Evolutionary conservation across 768 basidiomycete genomes (phyloP), one percentile per base, ranked within the genome.

Genomic region (Podaxis mareebaensis): DNA sequence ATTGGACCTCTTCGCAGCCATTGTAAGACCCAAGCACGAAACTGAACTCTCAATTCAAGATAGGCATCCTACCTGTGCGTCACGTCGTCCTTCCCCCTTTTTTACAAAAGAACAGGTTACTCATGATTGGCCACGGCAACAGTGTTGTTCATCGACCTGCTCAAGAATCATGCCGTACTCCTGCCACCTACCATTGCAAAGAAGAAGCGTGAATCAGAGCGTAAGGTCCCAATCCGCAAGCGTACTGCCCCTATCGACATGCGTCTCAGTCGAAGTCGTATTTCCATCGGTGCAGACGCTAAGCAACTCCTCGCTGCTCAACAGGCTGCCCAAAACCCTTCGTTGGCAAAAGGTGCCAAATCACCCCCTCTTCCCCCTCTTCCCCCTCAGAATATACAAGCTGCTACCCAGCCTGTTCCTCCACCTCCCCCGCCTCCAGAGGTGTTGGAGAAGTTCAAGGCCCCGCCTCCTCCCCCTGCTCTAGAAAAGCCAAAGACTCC

Each of bases 31-130:
- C 20, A 91, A 88, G 74, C 69, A 80, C 44, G 95, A 98, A 72
- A 89, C 87, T 4, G 86, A 93, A 61, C 72, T 95, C 26, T 93
- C 95, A 3, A 89, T 99, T 65, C 93, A 96, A 73, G 95, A 95
- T 72, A 91, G 94, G 44, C 90, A 96, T 77, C 87, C 93, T 57
- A 83, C 90, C 15, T 76, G 92, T 90, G 73, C 67, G 86, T 78
- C 26, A 3, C 40, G 8, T 1, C 54, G 12, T 10, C 33, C 7
- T 30, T 30, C 28, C 1, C 28, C 6, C 28, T 30, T 30, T 53
- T 55, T 44, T 42, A 51, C 1, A 51, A 53, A 13, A 24, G 36
- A 33, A 33, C 8, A 33, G 3, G 33, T 38, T 58, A 26, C 54
- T 65, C 55, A 54, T 64, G 22, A 58, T 10, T 8, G 33, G 33